Percentiles rank a stretch among this genome's conserved stretches.
phyloP scores from a whole-genome alignment of 306 rosid species.

The Prunus persica region DNA sequence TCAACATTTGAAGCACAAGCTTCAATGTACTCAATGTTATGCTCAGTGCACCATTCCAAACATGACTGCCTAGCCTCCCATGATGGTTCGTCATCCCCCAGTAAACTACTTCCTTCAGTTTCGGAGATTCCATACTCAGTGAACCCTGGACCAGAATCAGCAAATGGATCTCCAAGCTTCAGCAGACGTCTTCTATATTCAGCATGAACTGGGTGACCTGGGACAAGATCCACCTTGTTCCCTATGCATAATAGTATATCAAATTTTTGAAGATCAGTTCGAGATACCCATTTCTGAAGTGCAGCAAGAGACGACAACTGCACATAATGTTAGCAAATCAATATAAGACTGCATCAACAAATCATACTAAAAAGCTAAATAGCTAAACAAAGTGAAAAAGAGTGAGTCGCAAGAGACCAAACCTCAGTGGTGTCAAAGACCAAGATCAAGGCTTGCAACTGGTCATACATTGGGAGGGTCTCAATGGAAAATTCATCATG shows the following conservation, averaged over 20 bases:
- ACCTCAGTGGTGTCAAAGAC: conserved; percentile 81
- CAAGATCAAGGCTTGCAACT: conserved; percentile 72
- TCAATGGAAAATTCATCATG: conserved; percentile 50
- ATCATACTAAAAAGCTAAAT: neutral
- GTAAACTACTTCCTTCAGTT: conserved; percentile 74
- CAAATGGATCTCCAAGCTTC: conserved; percentile 47
- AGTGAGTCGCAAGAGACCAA: conserved; percentile 28
- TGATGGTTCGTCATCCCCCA: conserved; percentile 51
- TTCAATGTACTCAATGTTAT: conserved; percentile 76
- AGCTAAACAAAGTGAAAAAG: conserved; percentile 7
- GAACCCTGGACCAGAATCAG: conserved; percentile 36
- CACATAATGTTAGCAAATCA: conserved; percentile 20
- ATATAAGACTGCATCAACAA: conserved; percentile 11
- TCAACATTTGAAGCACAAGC: conserved; percentile 80
- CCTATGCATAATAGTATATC: conserved; percentile 84
- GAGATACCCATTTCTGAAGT: conserved; percentile 63
- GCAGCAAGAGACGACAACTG: conserved; percentile 65
- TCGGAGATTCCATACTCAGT: conserved; percentile 73
- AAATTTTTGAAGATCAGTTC: conserved; percentile 60
- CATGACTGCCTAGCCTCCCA: conserved; percentile 58
- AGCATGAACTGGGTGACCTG: conserved; percentile 74
- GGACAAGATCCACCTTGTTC: conserved; percentile 79
- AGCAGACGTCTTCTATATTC: conserved; percentile 62
- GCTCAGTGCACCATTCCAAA: conserved; percentile 74
- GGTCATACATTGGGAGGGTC: conserved; percentile 43